Conservation (phyloP, 1,139 yeast genomes). For the Candida glucosophila region DNA sequence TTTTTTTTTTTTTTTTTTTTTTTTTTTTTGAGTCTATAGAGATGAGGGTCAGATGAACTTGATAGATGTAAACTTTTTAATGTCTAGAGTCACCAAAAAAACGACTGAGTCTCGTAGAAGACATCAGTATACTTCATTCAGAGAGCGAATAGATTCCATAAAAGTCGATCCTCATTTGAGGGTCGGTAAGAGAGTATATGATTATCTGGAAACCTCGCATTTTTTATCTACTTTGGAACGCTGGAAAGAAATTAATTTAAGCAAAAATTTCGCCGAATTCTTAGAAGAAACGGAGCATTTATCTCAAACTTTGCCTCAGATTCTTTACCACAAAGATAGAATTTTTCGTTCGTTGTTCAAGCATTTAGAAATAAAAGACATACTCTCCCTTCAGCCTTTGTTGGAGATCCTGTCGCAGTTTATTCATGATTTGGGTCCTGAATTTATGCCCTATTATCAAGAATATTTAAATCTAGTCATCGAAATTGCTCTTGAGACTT, state of each 20-base stretch:
- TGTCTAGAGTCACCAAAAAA: slow-evolving; percentile 8
- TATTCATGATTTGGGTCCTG: slow-evolving; percentile 89
- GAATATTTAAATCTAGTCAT: slow-evolving; percentile 45
- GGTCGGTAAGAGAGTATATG: slow-evolving; percentile 56
- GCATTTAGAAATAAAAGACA: slow-evolving; percentile 51
- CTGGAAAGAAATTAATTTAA: slow-evolving; percentile 82
- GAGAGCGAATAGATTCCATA: slow-evolving; percentile 75
- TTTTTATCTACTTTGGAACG: slow-evolving; percentile 72
- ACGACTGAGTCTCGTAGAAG: slow-evolving; percentile 50
- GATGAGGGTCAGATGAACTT: background rate
- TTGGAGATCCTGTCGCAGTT: slow-evolving; percentile 78
- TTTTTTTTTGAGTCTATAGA: slow-evolving; percentile 2
- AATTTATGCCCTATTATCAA: slow-evolving; percentile 65
- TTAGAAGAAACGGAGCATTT: slow-evolving; percentile 44
- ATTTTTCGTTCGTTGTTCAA: slow-evolving; percentile 49
- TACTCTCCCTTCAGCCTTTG: slow-evolving; percentile 69
- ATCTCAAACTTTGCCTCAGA: slow-evolving; percentile 70
- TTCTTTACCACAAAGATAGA: slow-evolving; percentile 58
- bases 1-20: slow-evolving; percentile 1
- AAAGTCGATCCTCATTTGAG: slow-evolving; percentile 77
- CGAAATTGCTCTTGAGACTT: slow-evolving; percentile 37
- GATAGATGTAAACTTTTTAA: too few species aligned
- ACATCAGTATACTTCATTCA: slow-evolving; percentile 65
- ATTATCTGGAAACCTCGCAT: slow-evolving; percentile 67
- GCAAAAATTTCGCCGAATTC: slow-evolving; percentile 64